phyloP scores from a whole-genome alignment of 2,329 filamentous ascomycete species.

The Sarocladiaceae sp. region DNA sequence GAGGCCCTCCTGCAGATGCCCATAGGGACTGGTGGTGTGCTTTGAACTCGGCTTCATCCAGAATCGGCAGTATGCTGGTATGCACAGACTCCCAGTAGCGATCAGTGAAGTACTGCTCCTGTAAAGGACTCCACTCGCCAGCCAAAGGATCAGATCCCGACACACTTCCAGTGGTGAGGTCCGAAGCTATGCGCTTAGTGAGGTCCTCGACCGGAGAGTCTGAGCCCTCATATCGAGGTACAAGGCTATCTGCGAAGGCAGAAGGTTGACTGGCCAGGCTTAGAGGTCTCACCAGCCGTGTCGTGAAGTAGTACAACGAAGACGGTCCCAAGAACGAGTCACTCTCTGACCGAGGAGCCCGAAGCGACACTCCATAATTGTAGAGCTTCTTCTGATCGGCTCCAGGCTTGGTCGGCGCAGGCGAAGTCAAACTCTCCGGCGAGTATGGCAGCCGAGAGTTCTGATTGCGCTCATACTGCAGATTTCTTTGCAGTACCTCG shows the following conservation, averaged over 20 bases:
- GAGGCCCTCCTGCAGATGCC: not conserved
- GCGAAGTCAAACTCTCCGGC: slow-evolving; percentile 3
- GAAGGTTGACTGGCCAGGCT: slow-evolving; percentile 21
- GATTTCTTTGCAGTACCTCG: not conserved
- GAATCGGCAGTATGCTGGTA: not conserved
- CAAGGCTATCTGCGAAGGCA: slow-evolving; percentile 23
- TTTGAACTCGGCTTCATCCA: not conserved
- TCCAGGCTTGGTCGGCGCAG: not conserved
- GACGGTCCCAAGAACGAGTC: not conserved
- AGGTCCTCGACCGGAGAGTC: not conserved
- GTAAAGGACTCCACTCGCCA: slow-evolving; percentile 16
- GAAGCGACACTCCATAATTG: not conserved
- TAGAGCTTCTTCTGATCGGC: not conserved
- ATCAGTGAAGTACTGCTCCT: slow-evolving; percentile 35
- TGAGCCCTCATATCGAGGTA: not conserved
- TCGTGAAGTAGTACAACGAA: not conserved
- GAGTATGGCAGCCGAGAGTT: slow-evolving; percentile 26
- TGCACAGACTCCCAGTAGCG: not conserved
- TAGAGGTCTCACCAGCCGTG: not conserved
- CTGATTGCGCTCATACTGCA: not conserved
- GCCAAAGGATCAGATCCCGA: slow-evolving; percentile 21
- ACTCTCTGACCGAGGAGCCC: not conserved
- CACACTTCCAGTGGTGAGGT: not conserved
- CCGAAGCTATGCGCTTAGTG: not conserved
- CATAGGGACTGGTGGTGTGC: not conserved